Percentiles rank a stretch among this genome's conserved stretches.
Conservation (phyloP, 202 grass and related monocot genomes). For the Schoenoplectus triqueter region DNA sequence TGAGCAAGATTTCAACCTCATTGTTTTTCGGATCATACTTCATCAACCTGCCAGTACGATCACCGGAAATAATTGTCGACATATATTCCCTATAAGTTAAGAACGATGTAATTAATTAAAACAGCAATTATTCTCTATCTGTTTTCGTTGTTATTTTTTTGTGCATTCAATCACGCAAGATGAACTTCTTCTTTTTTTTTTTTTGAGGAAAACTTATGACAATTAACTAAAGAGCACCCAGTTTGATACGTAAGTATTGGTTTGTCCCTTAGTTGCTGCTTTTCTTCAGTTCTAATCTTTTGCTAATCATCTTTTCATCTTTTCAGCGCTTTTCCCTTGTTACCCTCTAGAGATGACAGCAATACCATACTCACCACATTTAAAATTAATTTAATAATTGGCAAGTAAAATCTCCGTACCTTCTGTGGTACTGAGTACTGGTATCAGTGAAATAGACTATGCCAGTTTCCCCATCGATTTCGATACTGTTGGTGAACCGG, state of each 20-base stretch:
- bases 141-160: neutral
- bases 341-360: neutral
- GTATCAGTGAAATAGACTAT: constrained; percentile 77
- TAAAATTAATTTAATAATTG: neutral
- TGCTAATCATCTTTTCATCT: neutral
- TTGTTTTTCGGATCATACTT: constrained; percentile 52
- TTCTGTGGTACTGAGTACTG: constrained; percentile 59
- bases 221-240: no score
- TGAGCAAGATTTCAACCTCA: constrained; percentile 45
- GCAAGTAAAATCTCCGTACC: constrained; percentile 32
- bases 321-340: neutral
- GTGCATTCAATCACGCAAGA: neutral
- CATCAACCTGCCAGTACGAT: constrained; percentile 62
- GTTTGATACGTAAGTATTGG: no score
- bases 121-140: neutral
- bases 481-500: constrained; percentile 64
- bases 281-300: neutral
- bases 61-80: constrained; percentile 54
- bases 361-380: neutral
- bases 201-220: no score
- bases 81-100: constrained; percentile 59
- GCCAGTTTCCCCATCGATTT: constrained; percentile 58
- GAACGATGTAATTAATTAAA: constrained; percentile 5
- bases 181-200: no score
- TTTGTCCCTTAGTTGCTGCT: no score